phyloP scores from a whole-genome alignment of 192 early-diverging fungal species.

The Backusella circina region DNA sequence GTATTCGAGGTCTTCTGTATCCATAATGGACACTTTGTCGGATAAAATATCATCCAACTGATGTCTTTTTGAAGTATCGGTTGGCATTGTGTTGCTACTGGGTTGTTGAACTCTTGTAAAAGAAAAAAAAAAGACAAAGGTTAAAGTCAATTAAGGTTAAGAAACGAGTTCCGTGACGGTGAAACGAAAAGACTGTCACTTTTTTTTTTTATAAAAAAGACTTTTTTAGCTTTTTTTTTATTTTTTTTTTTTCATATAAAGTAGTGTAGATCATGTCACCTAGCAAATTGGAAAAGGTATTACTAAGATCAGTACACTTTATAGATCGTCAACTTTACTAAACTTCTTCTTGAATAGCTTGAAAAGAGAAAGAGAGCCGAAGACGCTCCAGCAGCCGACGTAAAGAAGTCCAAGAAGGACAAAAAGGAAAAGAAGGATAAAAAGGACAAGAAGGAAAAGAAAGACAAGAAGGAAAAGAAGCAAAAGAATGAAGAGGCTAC shows the following conservation, averaged over 20 bases:
- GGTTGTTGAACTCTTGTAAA: not conserved
- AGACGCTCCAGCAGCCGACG: conserved; percentile 22
- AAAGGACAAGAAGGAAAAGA: conserved; percentile 23
- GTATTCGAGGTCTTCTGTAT: conserved; percentile 8
- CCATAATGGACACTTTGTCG: conserved; percentile 36
- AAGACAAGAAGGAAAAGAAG: conserved; percentile 22
- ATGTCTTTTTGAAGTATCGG: conserved; percentile 13
- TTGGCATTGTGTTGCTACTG: not conserved
- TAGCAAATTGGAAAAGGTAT: conserved; percentile 15
- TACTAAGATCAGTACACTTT: not conserved
- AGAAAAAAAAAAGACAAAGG: not conserved
- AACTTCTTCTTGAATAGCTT: not conserved
- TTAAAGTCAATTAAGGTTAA: not conserved
- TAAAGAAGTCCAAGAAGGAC: conserved; percentile 31
- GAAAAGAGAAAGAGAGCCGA: conserved; percentile 30
- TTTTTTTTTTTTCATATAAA: not conserved
- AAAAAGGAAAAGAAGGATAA: conserved; percentile 37
- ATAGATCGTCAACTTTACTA: not conserved
- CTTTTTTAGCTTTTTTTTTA: not conserved
- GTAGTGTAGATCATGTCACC: conserved; percentile 7
- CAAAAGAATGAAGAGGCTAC: conserved; percentile 10
- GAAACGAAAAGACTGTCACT: not conserved
- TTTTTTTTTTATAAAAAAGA: not conserved
- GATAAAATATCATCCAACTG: conserved; percentile 41
- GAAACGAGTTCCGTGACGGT: not conserved